phyloP scores from a whole-genome alignment of 2,329 filamentous ascomycete genomes.

The Ceratocystiopsis brevicomis region DNA sequence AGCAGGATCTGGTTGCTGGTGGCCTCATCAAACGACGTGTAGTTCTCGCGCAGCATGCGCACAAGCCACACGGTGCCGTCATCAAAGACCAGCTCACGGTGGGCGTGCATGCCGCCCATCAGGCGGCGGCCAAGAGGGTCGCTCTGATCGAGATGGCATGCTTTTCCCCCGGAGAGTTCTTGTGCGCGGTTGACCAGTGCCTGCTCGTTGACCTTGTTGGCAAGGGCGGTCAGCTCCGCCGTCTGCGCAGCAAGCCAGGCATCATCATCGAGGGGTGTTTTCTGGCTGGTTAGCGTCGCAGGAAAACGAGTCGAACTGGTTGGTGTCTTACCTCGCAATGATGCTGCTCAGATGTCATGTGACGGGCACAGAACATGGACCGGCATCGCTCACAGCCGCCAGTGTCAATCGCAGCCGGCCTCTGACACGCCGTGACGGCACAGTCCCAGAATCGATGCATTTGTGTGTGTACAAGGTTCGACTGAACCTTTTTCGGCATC shows the following conservation, averaged over 20 bases:
- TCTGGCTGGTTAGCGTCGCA: not conserved
- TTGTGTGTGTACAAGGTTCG: not conserved
- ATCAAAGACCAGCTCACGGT: constrained; percentile 2
- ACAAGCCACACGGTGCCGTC: constrained; percentile 4
- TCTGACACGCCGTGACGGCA: not conserved
- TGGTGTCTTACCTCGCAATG: not conserved
- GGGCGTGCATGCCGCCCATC: constrained; percentile 4
- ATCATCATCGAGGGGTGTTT: constrained; percentile 1
- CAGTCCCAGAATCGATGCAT: constrained; percentile 2
- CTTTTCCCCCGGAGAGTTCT: not conserved
- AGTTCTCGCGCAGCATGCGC: constrained; percentile 2
- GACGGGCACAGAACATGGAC: not conserved
- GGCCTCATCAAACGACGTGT: constrained; percentile 3
- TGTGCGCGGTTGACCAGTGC: not conserved
- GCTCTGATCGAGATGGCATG: not conserved
- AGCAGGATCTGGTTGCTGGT: constrained; percentile 3
- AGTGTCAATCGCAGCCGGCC: not conserved
- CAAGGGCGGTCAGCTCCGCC: not conserved
- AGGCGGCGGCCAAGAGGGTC: not conserved
- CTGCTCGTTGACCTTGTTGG: not conserved
- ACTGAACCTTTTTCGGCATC: too few species aligned
- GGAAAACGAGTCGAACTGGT: not conserved
- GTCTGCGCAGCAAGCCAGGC: constrained; percentile 1
- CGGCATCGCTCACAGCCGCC: constrained; percentile 1
- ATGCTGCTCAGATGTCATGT: not conserved